These are phyloP conservation scores for Tarenaya hassleriana DNA, from an alignment of 345 rosid genomes.

Conservation along the genomic window DNA sequence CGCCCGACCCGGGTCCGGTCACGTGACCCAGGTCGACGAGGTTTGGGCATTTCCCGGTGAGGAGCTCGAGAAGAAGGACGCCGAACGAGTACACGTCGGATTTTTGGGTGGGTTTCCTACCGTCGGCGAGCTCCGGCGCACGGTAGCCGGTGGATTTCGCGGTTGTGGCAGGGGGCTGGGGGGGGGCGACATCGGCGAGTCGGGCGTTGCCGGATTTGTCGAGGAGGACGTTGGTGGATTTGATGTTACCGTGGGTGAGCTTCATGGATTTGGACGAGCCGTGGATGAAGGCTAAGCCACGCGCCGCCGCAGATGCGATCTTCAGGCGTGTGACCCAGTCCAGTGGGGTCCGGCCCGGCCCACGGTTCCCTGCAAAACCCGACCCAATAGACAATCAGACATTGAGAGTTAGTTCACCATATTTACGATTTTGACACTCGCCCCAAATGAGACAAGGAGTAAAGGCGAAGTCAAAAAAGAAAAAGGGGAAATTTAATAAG, in stretches of 20 bases:
- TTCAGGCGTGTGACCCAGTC: constrained; percentile 86
- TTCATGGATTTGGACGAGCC: constrained; percentile 61
- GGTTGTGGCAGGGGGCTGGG: constrained; percentile 32
- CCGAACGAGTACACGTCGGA: constrained; percentile 84
- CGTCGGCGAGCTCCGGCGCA: constrained; percentile 50
- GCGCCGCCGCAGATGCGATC: constrained; percentile 76
- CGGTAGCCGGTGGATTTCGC: constrained; percentile 66
- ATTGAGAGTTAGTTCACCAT: background rate
- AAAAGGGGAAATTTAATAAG: no score
- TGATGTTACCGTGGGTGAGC: constrained; percentile 78
- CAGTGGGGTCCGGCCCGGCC: constrained; percentile 80
- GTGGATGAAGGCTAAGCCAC: constrained; percentile 71
- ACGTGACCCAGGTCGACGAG: constrained; percentile 39
- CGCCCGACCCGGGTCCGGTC: constrained; percentile 38
- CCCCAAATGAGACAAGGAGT: background rate
- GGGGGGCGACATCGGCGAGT: constrained; percentile 65
- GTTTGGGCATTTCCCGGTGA: constrained; percentile 78
- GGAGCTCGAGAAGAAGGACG: constrained; percentile 59
- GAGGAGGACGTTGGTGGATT: constrained; percentile 73
- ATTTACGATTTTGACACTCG: constrained; percentile 8
- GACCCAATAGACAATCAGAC: constrained; percentile 2
- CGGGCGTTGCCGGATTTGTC: constrained; percentile 60
- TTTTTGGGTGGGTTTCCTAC: constrained; percentile 50
- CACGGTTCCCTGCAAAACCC: constrained; percentile 60
- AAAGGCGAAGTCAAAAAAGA: background rate